phyloP scores from a whole-genome alignment of 1,139 yeast species.

The Taphrina confusa region DNA sequence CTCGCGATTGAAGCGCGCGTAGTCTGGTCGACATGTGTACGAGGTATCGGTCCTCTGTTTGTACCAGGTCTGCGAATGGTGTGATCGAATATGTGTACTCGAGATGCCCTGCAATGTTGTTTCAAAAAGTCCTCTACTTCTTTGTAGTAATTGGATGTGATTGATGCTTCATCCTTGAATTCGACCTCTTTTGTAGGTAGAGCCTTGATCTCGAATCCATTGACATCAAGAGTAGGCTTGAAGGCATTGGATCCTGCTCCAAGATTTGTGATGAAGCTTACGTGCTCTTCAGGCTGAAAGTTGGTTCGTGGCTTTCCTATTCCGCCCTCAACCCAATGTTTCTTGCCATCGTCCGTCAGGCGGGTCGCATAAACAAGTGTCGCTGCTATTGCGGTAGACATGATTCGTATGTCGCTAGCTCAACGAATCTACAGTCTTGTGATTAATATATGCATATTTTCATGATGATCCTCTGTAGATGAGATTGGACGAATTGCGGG shows the following conservation, averaged over 20 bases:
- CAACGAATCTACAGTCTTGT: too few relatives aligned
- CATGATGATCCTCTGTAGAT: too few relatives aligned
- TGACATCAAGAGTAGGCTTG: slow-evolving; percentile 10
- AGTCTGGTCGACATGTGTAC: slow-evolving; percentile 43
- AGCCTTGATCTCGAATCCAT: slow-evolving; percentile 16
- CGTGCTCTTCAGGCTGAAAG: slow-evolving; percentile 5
- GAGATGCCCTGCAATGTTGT: slow-evolving; percentile 36
- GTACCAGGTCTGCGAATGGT: slow-evolving; percentile 41
- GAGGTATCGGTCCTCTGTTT: slow-evolving; percentile 41
- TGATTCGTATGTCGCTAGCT: too few relatives aligned
- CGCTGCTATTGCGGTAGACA: too few relatives aligned
- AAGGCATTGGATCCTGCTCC: not conserved
- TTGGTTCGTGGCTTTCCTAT: slow-evolving; percentile 1
- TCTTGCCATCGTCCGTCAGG: slow-evolving; percentile 24
- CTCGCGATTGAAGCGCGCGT: slow-evolving; percentile 41
- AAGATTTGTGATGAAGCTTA: slow-evolving; percentile 3
- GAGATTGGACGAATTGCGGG: too few relatives aligned
- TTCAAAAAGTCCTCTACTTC: slow-evolving; percentile 21
- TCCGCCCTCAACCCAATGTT: slow-evolving; percentile 35
- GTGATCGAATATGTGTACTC: slow-evolving; percentile 42
- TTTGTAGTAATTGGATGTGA: slow-evolving; percentile 23
- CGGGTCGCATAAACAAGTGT: slow-evolving; percentile 21
- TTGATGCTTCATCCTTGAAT: slow-evolving; percentile 19
- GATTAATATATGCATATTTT: too few relatives aligned
- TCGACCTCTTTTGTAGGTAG: slow-evolving; percentile 5